phyloP scores from a whole-genome alignment of 1,139 yeast species.

The Candida sanyaensis region DNA sequence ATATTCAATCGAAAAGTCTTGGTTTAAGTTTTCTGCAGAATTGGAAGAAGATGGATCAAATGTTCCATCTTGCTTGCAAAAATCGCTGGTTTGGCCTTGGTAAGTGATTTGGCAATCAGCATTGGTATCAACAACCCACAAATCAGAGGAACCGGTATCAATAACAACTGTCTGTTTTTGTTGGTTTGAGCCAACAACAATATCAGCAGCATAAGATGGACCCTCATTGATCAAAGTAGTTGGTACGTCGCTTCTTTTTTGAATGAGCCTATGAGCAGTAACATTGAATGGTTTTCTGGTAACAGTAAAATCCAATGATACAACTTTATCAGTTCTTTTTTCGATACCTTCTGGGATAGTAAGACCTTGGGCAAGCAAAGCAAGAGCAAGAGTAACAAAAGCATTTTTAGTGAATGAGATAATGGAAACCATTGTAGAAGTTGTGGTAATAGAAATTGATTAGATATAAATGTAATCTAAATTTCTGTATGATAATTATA shows the following conservation, averaged over 20 bases:
- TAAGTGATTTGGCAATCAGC: slow-evolving; percentile 16
- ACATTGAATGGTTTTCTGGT: slow-evolving; percentile 7
- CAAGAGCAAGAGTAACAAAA: slow-evolving; percentile 10
- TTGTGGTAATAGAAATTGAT: neutral
- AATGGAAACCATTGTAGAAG: slow-evolving; percentile 12
- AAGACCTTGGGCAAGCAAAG: slow-evolving; percentile 14
- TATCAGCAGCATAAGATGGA: slow-evolving; percentile 10
- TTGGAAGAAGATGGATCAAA: slow-evolving; percentile 8
- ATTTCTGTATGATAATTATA: neutral
- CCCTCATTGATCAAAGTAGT: slow-evolving; percentile 10
- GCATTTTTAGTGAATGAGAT: slow-evolving; percentile 14
- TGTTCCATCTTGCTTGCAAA: slow-evolving; percentile 7
- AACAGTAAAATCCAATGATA: slow-evolving; percentile 7
- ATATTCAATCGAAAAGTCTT: slow-evolving; percentile 11
- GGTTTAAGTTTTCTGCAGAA: slow-evolving; percentile 8
- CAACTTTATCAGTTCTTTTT: slow-evolving; percentile 6
- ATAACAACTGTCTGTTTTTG: slow-evolving; percentile 15
- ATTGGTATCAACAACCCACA: slow-evolving; percentile 29
- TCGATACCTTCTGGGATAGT: slow-evolving; percentile 9
- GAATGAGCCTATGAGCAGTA: slow-evolving; percentile 44
- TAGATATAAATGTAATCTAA: neutral
- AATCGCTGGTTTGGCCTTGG: neutral
- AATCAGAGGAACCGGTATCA: slow-evolving; percentile 35
- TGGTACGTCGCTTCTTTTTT: slow-evolving; percentile 3
- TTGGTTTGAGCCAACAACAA: slow-evolving; percentile 14